Evolutionary conservation across 208 protist species (phyloP).

Genomic region (Herpetomonas muscarum): DNA sequence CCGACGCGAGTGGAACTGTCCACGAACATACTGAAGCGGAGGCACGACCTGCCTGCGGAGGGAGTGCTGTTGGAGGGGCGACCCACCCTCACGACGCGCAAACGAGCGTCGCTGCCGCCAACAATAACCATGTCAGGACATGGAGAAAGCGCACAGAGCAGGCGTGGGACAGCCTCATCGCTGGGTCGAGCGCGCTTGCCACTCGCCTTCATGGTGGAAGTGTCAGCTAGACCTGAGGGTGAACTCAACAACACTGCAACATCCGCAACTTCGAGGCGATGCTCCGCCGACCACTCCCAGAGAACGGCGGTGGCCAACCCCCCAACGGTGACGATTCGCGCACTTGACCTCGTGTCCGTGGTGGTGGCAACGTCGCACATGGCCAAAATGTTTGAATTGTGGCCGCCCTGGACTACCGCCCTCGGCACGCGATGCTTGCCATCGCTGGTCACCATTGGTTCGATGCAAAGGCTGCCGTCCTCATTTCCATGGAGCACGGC

Average conservation of each 20-base stretch:
- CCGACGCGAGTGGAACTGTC: not conserved
- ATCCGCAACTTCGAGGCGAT: constrained; percentile 28
- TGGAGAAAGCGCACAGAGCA: constrained; percentile 43
- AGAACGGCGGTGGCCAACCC: constrained; percentile 37
- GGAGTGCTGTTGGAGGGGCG: not conserved
- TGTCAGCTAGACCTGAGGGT: not conserved
- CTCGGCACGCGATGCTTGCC: not conserved
- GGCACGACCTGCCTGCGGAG: not conserved
- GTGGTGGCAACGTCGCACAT: constrained; percentile 17
- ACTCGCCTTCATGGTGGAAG: too few relatives aligned
- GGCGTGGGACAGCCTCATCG: constrained; percentile 40
- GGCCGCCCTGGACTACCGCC: constrained; percentile 22
- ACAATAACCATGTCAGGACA: constrained; percentile 23
- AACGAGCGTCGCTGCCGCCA: constrained; percentile 59
- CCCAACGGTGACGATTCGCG: constrained; percentile 53
- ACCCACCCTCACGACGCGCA: constrained; percentile 26
- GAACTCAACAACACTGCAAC: constrained; percentile 4
- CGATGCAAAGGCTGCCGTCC: constrained; percentile 46
- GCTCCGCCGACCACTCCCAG: constrained; percentile 28
- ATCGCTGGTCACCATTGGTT: not conserved
- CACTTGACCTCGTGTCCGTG: not conserved
- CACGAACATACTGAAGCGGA: not conserved
- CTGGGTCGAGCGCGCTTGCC: not conserved
- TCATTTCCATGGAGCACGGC: constrained; percentile 59
- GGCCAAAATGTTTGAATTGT: constrained; percentile 76